A percentile compares a stretch with the other conserved stretches of the same genome.
phyloP scores from a whole-genome alignment of 2,329 filamentous ascomycete species.

The Hypoxylon sp. region DNA sequence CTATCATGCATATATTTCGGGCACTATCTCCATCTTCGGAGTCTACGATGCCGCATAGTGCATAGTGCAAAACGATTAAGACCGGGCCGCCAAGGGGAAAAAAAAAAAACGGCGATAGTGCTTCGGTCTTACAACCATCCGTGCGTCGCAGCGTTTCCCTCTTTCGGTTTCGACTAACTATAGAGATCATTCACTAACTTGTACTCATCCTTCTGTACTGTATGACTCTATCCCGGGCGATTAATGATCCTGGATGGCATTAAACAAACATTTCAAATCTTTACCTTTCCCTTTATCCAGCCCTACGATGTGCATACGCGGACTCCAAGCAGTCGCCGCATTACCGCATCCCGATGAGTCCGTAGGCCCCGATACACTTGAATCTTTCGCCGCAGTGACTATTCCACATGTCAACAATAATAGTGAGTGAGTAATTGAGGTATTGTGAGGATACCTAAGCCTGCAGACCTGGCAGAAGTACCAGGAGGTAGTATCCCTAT shows the following conservation, averaged over 20 bases:
- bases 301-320: slow-evolving; percentile 21
- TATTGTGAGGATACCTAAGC: slow-evolving; percentile 3
- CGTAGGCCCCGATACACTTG: slow-evolving; percentile 12
- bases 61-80: not conserved
- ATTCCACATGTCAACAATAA: slow-evolving; percentile 1
- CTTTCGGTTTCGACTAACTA: slow-evolving; percentile 12
- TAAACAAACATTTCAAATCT: not conserved
- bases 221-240: slow-evolving; percentile 12
- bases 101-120: slow-evolving; percentile 16
- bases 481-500: slow-evolving; percentile 1
- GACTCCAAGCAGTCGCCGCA: slow-evolving; percentile 10
- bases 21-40: slow-evolving; percentile 22
- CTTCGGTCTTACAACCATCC: slow-evolving; percentile 15
- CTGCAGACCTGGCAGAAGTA: too few species aligned
- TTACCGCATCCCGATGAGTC: slow-evolving; percentile 27
- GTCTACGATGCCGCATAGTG: slow-evolving; percentile 11
- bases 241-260: slow-evolving; percentile 11
- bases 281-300: slow-evolving; percentile 29
- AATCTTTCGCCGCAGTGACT: slow-evolving; percentile 9
- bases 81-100: slow-evolving; percentile 1
- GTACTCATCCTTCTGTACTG: not conserved
- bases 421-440: slow-evolving; percentile 15
- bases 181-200: not conserved
- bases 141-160: slow-evolving; percentile 2
- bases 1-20: slow-evolving; percentile 21